Evolutionary conservation across 176 grass and related monocot species (phyloP).

Genomic region (Olyra latifolia): DNA sequence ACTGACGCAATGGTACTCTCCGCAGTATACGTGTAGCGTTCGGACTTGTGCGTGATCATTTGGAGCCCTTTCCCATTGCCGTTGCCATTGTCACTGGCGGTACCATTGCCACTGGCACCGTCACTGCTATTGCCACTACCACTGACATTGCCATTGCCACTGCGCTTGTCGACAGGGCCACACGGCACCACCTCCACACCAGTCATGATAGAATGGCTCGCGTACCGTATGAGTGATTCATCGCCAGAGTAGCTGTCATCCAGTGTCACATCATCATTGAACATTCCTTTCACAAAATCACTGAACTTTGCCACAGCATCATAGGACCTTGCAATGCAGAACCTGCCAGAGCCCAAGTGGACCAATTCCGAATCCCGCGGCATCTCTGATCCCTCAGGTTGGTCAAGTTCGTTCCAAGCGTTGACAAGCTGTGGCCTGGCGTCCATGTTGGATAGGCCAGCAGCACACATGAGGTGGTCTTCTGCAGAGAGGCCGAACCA

Average conservation of each 20-base stretch:
- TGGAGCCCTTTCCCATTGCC: not conserved
- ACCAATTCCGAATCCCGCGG: not conserved
- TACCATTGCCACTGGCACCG: no score
- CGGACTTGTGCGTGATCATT: not conserved
- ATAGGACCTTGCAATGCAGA: not conserved
- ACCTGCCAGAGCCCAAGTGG: constrained; percentile 5
- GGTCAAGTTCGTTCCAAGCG: not conserved
- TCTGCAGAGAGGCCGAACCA: not conserved
- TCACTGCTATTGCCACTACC: no score
- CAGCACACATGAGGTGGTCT: not conserved
- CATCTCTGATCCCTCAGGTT: not conserved
- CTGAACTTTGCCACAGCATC: no score
- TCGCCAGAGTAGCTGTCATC: not conserved
- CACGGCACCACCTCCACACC: not conserved
- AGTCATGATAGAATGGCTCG: not conserved
- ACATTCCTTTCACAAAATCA: no score
- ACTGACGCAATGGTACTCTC: no score
- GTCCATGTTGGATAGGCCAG: not conserved
- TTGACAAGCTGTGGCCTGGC: no score
- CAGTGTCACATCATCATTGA: no score
- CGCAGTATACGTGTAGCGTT: no score
- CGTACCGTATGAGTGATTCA: no score
- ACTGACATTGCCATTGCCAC: no score
- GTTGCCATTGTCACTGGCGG: no score
- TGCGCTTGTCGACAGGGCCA: no score